Conservation (phyloP, 1,284 basidiomycete genomes). For the Inonotus hispidus region DNA sequence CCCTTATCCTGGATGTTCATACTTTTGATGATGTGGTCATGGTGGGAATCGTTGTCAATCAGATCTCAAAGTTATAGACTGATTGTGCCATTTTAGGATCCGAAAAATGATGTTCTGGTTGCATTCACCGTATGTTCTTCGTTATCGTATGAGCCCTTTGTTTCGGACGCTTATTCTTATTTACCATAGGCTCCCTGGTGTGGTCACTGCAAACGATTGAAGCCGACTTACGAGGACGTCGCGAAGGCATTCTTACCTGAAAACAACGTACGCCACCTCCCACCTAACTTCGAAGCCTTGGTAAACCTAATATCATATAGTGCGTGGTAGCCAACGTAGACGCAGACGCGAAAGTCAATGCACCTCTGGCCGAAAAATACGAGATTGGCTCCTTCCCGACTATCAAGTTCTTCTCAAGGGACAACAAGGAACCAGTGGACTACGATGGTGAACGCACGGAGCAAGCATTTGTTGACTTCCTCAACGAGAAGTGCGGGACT, state of each 20-base stretch:
- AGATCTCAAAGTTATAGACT: neutral
- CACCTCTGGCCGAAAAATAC: constrained; percentile 69
- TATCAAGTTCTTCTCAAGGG: constrained; percentile 92
- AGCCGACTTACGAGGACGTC: constrained; percentile 83
- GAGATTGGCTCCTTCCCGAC: constrained; percentile 81
- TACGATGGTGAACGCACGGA: constrained; percentile 71
- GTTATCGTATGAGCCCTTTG: neutral
- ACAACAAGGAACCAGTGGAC: constrained; percentile 44
- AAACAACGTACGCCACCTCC: constrained; percentile 43
- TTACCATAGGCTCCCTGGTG: constrained; percentile 69
- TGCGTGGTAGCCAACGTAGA: constrained; percentile 89
- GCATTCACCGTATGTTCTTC: constrained; percentile 68
- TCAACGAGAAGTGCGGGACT: constrained; percentile 89
- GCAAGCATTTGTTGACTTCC: constrained; percentile 62
- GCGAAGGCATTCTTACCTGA: constrained; percentile 78
- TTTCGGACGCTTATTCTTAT: neutral
- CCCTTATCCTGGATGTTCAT: constrained; percentile 60
- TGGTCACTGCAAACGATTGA: constrained; percentile 83
- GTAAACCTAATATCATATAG: constrained; percentile 30
- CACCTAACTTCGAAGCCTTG: neutral
- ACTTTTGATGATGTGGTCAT: constrained; percentile 76
- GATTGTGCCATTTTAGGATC: constrained; percentile 42
- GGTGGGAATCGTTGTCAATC: constrained; percentile 33
- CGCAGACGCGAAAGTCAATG: constrained; percentile 81
- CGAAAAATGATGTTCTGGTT: constrained; percentile 81